Percentiles rank a stretch among this genome's conserved stretches.
These are phyloP conservation scores for Mytilinidion resinicola DNA, from an alignment of 495 filamentous ascomycete genomes.

Conservation along the genomic window DNA sequence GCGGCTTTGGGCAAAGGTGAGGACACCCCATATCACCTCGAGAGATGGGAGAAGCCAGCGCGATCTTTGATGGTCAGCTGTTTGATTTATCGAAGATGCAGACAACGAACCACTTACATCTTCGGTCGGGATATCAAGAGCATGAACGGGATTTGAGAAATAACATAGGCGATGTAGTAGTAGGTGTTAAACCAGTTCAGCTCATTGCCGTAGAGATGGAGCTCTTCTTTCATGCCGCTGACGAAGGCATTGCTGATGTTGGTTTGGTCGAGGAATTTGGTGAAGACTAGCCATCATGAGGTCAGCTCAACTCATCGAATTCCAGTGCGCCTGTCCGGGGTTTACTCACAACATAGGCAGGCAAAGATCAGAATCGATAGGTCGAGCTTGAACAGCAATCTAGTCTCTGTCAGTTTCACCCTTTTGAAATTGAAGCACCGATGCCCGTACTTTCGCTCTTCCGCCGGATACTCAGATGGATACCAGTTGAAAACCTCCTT, in stretches of 20 bases:
- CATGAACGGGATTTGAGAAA: conserved; percentile 41
- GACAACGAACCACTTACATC: too few species aligned
- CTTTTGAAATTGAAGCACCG: too few species aligned
- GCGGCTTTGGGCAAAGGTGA: conserved; percentile 45
- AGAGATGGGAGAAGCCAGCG: conserved; percentile 35
- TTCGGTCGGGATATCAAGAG: conserved; percentile 24
- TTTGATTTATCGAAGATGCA: too few species aligned
- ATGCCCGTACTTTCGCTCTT: conserved; percentile 17
- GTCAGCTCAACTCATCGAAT: too few species aligned
- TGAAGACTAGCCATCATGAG: conserved; percentile 34
- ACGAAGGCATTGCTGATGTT: conserved; percentile 76
- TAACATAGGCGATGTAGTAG: conserved; percentile 43
- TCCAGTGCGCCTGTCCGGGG: too few species aligned
- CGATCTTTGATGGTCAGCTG: too few species aligned
- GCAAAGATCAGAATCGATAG: conserved; percentile 37
- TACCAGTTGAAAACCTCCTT: conserved; percentile 22
- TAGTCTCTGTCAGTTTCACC: too few species aligned
- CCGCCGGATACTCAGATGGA: conserved; percentile 16
- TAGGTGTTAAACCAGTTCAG: conserved; percentile 52
- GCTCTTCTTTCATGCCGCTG: conserved; percentile 57
- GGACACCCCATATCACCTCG: conserved; percentile 45
- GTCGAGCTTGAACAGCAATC: conserved; percentile 35
- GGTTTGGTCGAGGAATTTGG: conserved; percentile 67
- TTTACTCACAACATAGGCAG: conserved; percentile 35
- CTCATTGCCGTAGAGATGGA: conserved; percentile 57